Conservation (phyloP, 345 rosid species). For the Camelina hispida region DNA sequence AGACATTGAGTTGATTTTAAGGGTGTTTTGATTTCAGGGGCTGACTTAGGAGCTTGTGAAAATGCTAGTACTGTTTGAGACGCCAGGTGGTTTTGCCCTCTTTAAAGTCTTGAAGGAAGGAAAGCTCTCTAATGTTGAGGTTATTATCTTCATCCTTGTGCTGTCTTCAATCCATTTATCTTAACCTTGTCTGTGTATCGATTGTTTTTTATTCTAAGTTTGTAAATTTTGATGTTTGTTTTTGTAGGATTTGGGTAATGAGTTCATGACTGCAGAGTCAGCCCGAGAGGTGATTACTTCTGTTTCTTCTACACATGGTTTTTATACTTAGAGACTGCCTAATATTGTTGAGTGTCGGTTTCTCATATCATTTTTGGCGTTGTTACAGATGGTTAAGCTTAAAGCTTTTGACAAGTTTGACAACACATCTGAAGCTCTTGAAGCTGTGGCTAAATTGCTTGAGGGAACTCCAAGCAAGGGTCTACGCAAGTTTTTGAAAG, state of each 20-base stretch:
- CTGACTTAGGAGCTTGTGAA: not conserved
- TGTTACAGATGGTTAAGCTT: constrained; percentile 68
- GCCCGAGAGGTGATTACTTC: constrained; percentile 61
- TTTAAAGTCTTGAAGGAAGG: constrained; percentile 79
- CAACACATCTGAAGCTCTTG: constrained; percentile 85
- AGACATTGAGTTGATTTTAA: not conserved
- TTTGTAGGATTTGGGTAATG: constrained; percentile 62
- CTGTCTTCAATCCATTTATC: not conserved
- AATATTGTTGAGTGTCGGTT: not conserved
- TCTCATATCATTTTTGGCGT: not conserved
- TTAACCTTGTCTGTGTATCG: not conserved
- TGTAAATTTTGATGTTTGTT: not conserved
- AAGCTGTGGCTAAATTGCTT: constrained; percentile 69
- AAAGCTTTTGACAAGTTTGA: constrained; percentile 90
- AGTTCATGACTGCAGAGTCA: constrained; percentile 58
- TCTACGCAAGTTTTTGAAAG: constrained; percentile 75
- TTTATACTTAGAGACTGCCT: not conserved
- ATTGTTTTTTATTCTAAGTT: not conserved
- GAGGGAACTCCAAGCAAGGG: constrained; percentile 80
- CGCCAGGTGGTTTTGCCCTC: constrained; percentile 58
- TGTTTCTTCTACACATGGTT: not conserved
- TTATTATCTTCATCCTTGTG: constrained; percentile 24
- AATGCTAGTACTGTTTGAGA: constrained; percentile 40
- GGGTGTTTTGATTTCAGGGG: constrained; percentile 10
- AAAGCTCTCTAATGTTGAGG: constrained; percentile 78